A percentile compares a stretch with the other conserved stretches of the same genome.
Evolutionary conservation across 2,329 filamentous ascomycete genomes (phyloP).

Genomic region (Penicillium paneum): DNA sequence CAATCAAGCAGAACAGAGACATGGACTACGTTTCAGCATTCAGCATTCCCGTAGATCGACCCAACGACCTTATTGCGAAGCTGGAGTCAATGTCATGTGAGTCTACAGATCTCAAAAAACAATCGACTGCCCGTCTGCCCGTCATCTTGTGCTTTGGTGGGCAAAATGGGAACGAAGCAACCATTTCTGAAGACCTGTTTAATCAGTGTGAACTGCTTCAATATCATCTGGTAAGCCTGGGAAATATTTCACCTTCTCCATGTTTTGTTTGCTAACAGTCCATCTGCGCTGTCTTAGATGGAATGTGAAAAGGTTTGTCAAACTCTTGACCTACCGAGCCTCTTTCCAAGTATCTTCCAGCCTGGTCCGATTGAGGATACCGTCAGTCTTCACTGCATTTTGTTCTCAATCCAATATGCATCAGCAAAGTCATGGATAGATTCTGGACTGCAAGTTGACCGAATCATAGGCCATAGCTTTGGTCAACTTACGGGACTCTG

Average conservation of each 20-base stretch:
- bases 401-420: constrained; percentile 42
- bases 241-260: background rate
- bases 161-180: constrained; percentile 30
- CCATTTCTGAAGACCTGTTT: constrained; percentile 25
- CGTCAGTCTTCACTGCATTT: constrained; percentile 35
- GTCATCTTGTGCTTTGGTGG: constrained; percentile 43
- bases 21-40: background rate
- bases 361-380: constrained; percentile 18
- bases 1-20: background rate
- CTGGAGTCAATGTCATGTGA: background rate
- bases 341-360: constrained; percentile 35
- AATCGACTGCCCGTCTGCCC: background rate
- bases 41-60: background rate
- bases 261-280: background rate
- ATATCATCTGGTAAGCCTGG: background rate
- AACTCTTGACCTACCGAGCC: constrained; percentile 27
- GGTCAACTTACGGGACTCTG: constrained; percentile 39
- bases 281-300: constrained; percentile 28
- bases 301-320: constrained; percentile 30
- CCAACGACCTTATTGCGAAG: background rate
- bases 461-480: constrained; percentile 41
- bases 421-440: constrained; percentile 41
- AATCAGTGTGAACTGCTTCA: background rate
- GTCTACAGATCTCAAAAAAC: background rate
- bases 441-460: constrained; percentile 32